Base-by-base conservation (phyloP, 495 filamentous ascomycete genomes). In the Aspergillus nidulans region DNA sequence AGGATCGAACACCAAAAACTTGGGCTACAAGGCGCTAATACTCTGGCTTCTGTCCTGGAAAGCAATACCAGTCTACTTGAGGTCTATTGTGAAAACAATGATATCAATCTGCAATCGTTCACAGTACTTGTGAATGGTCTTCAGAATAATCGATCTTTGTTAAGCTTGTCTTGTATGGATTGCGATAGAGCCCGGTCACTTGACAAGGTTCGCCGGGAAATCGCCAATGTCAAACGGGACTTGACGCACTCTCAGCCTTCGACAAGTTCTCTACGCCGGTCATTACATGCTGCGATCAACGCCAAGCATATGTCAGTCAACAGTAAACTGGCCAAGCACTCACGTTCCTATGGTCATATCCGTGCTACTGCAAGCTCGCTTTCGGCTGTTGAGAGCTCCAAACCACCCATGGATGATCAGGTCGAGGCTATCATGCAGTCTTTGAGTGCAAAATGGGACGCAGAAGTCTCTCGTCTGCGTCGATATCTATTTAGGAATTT, bases 71-170 rank as follows among this genome's bases (percentile, higher is more conserved):
- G 77, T 12, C 74, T 92, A 1, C 77, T 77, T 15, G 84, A 91
- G 62, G 75, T 92, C 7, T 73, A 89, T 56, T 91, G 88, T 64
- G 89, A 89, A 57, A 82, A 85, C 64, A 92, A 92, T 54, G 86
- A 86, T 50, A 89, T 92, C 58, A 85, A 85, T 49, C 78, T 91
- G 3, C 83, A 87, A 54, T 89, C 86, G 4, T 87, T 92, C 59
- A 90, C 88, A 2, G 85, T 88, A 6, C 69, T 92, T 12, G 83
- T 92, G 25, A 87, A 90, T 62, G 79, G 85, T 8, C 67, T 92
- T 12, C 79, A 86, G 55, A 77, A 78, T 16, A 92, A 92, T 60
- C 77, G 76, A 13, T 80, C 81, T 1, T 64, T 92, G 3, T 60
- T 88, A 19, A 83, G 81, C 50, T 74, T 92, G 15, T 85, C 88